Evolutionary conservation across 805 yeast genomes (phyloP), one percentile per base, ranked within the genome.

Genomic region (Hanseniaspora clermontiae): DNA sequence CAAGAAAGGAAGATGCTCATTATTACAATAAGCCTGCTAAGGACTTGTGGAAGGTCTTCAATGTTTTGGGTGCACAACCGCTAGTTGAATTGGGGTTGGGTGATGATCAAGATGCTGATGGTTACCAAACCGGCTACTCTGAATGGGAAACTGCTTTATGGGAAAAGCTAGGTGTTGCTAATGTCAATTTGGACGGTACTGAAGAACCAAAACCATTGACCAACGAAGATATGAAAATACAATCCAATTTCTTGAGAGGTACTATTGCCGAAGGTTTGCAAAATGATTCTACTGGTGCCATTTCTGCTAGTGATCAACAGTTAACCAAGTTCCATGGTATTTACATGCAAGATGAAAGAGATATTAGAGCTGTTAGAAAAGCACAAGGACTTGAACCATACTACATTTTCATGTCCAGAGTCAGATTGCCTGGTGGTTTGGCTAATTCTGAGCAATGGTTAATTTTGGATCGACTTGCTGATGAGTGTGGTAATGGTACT

Each of bases 281-380:
- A 57, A 97, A 91, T 68, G 77, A 77, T 57, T 76, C 88, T 4
- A 91, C 97, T 10, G 96, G 97, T 61, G 90, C 96, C 15, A 86
- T 91, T 61, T 78, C 84, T 61, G 93, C 96, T 14, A 79, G 80
- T 58, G 97, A 89, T 71, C 95, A 89, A 72, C 97, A 90, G 72
- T 72, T 91, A 69, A 89, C 97, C 62, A 91, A 91, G 72, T 91
- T 91, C 80, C 97, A 91, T 70, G 97, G 97, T 72, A 88, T 89
- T 62, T 91, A 91, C 70, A 88, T 91, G 95, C 97, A 91, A 74
- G 97, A 91, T 70, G 97, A 91, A 69, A 87, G 97, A 74, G 97
- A 91, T 70, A 76, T 91, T 59, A 80, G 97, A 70, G 97, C 91
- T 57, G 84, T 86, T 63, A 83, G 97, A 67, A 91, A 90, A 72